Evolutionary conservation across 75 land plant genomes (phyloP), one percentile per base, ranked within the genome.

Genomic region (Pseudotsuga menziesii): DNA sequence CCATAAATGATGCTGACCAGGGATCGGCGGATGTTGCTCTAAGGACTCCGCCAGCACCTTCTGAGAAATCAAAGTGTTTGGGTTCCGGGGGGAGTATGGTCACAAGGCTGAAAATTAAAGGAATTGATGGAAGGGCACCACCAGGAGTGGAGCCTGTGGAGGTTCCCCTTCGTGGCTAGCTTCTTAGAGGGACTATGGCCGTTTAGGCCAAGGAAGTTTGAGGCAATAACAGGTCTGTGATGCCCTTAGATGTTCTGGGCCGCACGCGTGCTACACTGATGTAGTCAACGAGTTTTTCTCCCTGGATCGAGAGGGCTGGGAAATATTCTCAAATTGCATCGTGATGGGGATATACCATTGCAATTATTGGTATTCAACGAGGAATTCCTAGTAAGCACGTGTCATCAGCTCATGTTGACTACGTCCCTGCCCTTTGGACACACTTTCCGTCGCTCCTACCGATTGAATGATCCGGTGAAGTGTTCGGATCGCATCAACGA

Each of bases 241-340:
- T 89, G 91, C 91, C 91, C 89, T 89, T 89, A 89, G 91, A 87
- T 87, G 89, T 89, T 87, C 80, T 81, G 84, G 90, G 89, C 87
- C 84, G 80, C 84, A 85, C 78, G 80, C 84, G 61, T 72, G 84
- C 87, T 85, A 85, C 86, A 81, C 83, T 85, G 78, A 81, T 85
- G 83, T 61, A 85, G 61, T 78, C 86, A 81, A 78, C 75, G 80
- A 85, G 83, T 81, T 80, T 80, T 62, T 66, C 22, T 41, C 54
- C 82, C 70, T 80, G 58, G 82, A 35, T 78, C n/a, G 78, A 80
- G n/a, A 80, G 82, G 73, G 13, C 57, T 7, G 55, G 78, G 78
- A 62, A 80, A 80, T 80, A 78, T 80, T 80, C 55, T 75, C 70
- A 80, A 80, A 80, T 75, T 80, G 35, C 82, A 80, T 80, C 82